phyloP scores from a whole-genome alignment of 2,329 filamentous ascomycete genomes.

The Fusarium tuaranense region DNA sequence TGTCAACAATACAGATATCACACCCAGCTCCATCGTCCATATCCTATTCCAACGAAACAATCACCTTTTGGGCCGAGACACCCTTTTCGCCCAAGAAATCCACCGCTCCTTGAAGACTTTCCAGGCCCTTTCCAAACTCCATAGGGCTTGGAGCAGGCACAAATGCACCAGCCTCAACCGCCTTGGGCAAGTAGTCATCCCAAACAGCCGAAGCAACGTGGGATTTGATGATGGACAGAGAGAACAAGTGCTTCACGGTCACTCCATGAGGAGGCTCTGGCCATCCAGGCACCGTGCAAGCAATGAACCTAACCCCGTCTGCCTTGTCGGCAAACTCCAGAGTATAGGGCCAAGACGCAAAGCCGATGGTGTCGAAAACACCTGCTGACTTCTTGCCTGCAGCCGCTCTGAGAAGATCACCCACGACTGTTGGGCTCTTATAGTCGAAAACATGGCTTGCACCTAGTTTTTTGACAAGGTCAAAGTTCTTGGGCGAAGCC shows the following conservation, averaged over 20 bases:
- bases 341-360: not conserved
- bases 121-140: conserved; percentile 25
- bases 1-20: not conserved
- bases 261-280: not conserved
- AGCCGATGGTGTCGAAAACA: conserved; percentile 23
- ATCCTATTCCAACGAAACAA: conserved; percentile 8
- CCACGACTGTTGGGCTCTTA: conserved; percentile 41
- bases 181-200: conserved; percentile 21
- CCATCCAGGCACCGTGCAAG: conserved; percentile 15
- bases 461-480: conserved; percentile 56
- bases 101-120: conserved; percentile 18
- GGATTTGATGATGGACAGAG: conserved; percentile 17
- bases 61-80: conserved; percentile 32
- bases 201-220: conserved; percentile 29
- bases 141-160: conserved; percentile 21
- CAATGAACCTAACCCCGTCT: conserved; percentile 20
- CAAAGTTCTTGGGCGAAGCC: conserved; percentile 57
- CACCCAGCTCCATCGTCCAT: not conserved
- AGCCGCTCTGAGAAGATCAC: conserved; percentile 25
- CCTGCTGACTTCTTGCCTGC: conserved; percentile 11
- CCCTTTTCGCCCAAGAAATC: conserved; percentile 19
- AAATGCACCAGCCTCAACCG: conserved; percentile 20
- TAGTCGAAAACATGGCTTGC: conserved; percentile 60
- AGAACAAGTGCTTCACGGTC: conserved; percentile 10
- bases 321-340: conserved; percentile 21